Evolutionary conservation across 371 early-diverging fungal genomes (phyloP).

Genomic region (Gilbertella persicaria): DNA sequence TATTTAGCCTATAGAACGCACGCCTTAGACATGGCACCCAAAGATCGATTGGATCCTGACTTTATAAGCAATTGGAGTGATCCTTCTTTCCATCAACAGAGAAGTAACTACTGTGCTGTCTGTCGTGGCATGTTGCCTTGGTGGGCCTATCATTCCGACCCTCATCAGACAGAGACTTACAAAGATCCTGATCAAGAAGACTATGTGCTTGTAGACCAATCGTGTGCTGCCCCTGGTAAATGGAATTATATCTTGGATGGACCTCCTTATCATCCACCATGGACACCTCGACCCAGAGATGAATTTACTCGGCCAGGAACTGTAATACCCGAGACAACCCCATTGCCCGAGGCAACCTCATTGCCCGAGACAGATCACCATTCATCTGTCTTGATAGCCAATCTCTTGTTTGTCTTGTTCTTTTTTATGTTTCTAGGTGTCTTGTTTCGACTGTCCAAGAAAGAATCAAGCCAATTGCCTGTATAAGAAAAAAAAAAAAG

Average conservation of each 20-base stretch:
- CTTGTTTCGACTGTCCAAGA: conserved; percentile 3
- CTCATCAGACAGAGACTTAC: not conserved
- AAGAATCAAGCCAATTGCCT: not conserved
- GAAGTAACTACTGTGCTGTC: conserved; percentile 36
- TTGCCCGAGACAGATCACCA: not conserved
- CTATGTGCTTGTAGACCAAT: conserved; percentile 24
- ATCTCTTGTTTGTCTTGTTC: not conserved
- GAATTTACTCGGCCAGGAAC: conserved; percentile 18
- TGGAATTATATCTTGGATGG: conserved; percentile 37
- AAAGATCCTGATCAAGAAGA: conserved; percentile 4
- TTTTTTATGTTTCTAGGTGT: conserved; percentile 1
- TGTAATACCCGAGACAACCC: not conserved
- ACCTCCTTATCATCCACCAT: conserved; percentile 27
- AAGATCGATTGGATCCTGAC: conserved; percentile 29
- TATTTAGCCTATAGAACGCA: conserved; percentile 32
- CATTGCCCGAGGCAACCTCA: not conserved
- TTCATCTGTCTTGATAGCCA: not conserved
- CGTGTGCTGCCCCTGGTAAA: conserved; percentile 29
- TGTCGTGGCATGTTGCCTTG: conserved; percentile 38
- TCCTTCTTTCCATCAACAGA: conserved; percentile 12
- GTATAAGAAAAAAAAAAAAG: not conserved
- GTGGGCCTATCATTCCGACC: conserved; percentile 26
- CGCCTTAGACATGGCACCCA: conserved; percentile 24
- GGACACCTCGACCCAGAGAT: conserved; percentile 15
- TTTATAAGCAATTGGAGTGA: conserved; percentile 40